Base-by-base conservation (phyloP, 2,329 filamentous ascomycete species). In the Aspergillus sergii region DNA sequence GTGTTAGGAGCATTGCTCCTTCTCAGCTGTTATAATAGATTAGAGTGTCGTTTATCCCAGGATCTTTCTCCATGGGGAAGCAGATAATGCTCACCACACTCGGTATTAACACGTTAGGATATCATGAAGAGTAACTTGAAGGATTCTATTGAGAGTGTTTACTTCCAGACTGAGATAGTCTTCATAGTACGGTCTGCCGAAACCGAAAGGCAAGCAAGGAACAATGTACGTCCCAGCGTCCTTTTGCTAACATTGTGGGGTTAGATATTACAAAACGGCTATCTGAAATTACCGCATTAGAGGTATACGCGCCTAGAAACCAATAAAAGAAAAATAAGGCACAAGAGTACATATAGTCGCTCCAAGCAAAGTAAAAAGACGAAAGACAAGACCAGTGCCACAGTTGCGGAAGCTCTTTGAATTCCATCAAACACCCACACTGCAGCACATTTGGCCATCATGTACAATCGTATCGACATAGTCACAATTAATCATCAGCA, bases 381-480 rank as follows among this genome's bases (percentile, higher is more conserved):
- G 11, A 36, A 53, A 39, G 43, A 21, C 48, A 63, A 54, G 3
- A 2, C 23, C 23, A 34, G 16, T 54, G 28, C 48, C 12, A 51
- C 48, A 32, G 4, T 9, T 19, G 23, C 45, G 7, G 26, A 39
- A 39, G 11, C 26, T 34, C 21, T 30, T 34, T 5, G 14, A 11
- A 34, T n/a, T 12, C 21, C 30, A 36, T 60, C 51, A 56, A 58
- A 62, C 58, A 61, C 55, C 45, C 26, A 61, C 41, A 58, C 39
- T 21, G 28, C 19, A n/a, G 16, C 48, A 21, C 26, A 4, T 32
- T 7, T n/a, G 28, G 14, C 9, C 28, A 51, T 51, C 48, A 51
- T 51, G 19, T 51, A 51, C 48, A 51, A n/a, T 32, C 48, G 28
- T 21, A 21, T 19, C 19, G 19, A 19, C 28, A 32, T 51, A 21